phyloP scores from a whole-genome alignment of 2,329 filamentous ascomycete species.

The Aspergillus calidoustus region DNA sequence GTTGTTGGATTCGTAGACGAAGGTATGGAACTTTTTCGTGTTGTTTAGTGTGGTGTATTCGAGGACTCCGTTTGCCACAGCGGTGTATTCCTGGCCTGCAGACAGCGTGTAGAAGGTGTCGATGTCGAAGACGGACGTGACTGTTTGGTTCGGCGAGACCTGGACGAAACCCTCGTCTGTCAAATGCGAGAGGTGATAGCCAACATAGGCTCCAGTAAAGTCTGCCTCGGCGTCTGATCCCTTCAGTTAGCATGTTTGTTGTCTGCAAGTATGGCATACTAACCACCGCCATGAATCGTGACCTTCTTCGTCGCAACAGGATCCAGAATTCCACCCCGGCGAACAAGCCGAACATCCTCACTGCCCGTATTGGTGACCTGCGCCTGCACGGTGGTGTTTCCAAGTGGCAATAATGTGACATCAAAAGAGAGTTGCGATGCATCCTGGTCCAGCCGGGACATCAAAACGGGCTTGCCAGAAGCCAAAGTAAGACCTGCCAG shows the following conservation, averaged over 20 bases:
- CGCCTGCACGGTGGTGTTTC: conserved; percentile 18
- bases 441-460: conserved; percentile 18
- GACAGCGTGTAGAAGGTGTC: conserved; percentile 18
- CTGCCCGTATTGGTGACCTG: conserved; percentile 15
- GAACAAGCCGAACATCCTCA: conserved; percentile 17
- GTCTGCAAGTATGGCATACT: neutral
- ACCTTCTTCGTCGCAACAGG: conserved; percentile 20
- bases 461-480: conserved; percentile 22
- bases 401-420: conserved; percentile 13
- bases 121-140: conserved; percentile 19
- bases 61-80: conserved; percentile 12
- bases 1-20: conserved; percentile 16
- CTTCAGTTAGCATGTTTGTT: neutral
- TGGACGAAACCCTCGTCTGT: conserved; percentile 16
- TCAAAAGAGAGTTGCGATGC: conserved; percentile 15
- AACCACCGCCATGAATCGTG: conserved; percentile 11
- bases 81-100: conserved; percentile 13
- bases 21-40: conserved; percentile 7
- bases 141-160: conserved; percentile 19
- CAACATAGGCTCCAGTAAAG: conserved; percentile 17
- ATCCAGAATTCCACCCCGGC: conserved; percentile 20
- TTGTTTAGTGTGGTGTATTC: conserved; percentile 15
- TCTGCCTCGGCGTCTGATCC: conserved; percentile 3
- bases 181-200: conserved; percentile 17
- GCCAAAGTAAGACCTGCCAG: conserved; percentile 20